phyloP scores from a whole-genome alignment of 495 filamentous ascomycete species.

The Hypoxylon fragiforme region DNA sequence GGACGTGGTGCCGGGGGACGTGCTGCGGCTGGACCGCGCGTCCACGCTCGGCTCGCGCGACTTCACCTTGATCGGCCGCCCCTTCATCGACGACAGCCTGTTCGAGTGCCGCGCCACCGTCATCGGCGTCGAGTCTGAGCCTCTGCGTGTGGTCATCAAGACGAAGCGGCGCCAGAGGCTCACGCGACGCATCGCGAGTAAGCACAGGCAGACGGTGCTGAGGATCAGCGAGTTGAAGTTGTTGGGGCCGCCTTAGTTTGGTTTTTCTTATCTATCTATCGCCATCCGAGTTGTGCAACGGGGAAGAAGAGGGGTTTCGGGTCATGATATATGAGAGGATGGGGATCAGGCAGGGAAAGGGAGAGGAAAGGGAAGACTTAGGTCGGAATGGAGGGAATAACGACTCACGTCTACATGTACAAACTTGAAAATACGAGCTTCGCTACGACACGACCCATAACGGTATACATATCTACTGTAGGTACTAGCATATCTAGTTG shows the following conservation, averaged over 20 bases:
- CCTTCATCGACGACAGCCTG: constrained; percentile 75
- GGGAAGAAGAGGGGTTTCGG: background rate
- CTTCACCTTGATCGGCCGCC: constrained; percentile 79
- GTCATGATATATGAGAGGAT: no score
- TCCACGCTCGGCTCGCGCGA: constrained; percentile 80
- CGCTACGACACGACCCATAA: no score
- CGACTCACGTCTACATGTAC: no score
- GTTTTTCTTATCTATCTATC: no score
- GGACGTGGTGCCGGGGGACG: constrained; percentile 76
- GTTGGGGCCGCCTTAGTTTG: constrained; percentile 47
- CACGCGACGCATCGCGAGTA: constrained; percentile 73
- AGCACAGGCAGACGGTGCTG: constrained; percentile 86
- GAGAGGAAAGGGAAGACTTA: no score
- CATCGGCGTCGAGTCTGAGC: constrained; percentile 85
- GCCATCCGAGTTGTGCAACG: no score
- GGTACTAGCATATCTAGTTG: no score
- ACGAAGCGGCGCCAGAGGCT: constrained; percentile 85
- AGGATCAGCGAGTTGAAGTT: constrained; percentile 79
- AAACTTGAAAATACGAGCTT: no score
- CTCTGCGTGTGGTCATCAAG: constrained; percentile 85
- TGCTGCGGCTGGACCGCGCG: constrained; percentile 84
- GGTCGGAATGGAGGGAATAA: no score
- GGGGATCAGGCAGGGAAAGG: no score
- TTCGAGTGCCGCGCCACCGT: constrained; percentile 86
- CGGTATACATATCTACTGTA: no score